Percentiles rank a stretch among this genome's conserved stretches.
Evolutionary conservation across 1,139 yeast genomes (phyloP).

Genomic region (Saccharomycopsis hybrid): DNA sequence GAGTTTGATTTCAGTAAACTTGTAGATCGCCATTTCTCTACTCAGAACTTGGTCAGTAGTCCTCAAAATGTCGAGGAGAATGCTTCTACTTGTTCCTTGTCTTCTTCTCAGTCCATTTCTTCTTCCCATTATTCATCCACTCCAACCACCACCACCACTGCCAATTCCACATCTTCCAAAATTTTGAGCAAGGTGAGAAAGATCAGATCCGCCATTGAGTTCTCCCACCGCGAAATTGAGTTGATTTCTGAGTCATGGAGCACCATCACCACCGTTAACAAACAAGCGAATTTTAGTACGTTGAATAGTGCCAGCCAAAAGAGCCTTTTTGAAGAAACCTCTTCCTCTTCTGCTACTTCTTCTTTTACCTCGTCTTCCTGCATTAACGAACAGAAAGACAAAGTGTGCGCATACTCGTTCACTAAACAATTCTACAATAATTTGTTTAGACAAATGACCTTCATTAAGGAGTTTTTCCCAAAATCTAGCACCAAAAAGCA

Average conservation of each 20-base stretch:
- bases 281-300: not conserved
- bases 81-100: not conserved
- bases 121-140: not conserved
- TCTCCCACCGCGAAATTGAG: slow-evolving; percentile 7
- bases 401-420: slow-evolving; percentile 16
- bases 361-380: not conserved
- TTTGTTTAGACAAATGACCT: slow-evolving; percentile 13
- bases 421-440: slow-evolving; percentile 21
- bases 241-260: slow-evolving; percentile 15
- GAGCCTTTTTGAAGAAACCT: not conserved
- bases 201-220: slow-evolving; percentile 12
- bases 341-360: not conserved
- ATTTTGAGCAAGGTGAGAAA: slow-evolving; percentile 15
- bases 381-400: not conserved
- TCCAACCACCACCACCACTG: not conserved
- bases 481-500: slow-evolving; percentile 6
- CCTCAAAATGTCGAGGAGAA: too few species aligned
- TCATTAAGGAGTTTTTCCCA: slow-evolving; percentile 15
- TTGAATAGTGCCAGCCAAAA: not conserved
- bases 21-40: not conserved
- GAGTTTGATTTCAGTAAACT: not conserved
- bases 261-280: slow-evolving; percentile 5
- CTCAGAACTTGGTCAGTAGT: not conserved
- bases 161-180: not conserved
- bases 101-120: not conserved